Evolutionary conservation across 495 filamentous ascomycete species (phyloP).

Genomic region (Penicillium alfredii): DNA sequence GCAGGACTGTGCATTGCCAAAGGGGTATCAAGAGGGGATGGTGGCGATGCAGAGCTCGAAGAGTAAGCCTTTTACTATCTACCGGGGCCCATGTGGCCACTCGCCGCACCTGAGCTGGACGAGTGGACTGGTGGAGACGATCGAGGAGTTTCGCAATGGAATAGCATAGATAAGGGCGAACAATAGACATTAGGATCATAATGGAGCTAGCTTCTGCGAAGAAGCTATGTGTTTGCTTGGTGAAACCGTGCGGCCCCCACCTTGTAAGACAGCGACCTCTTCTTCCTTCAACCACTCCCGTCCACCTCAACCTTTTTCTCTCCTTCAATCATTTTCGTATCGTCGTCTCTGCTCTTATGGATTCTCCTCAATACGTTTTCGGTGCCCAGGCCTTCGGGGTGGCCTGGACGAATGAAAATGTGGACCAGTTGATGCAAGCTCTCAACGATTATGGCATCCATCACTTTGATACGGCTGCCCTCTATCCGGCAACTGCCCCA

Average conservation of each 20-base stretch:
- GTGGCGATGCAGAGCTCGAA: slow-evolving; percentile 16
- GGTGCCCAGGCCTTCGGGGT: slow-evolving; percentile 11
- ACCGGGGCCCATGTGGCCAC: slow-evolving; percentile 19
- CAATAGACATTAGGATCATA: no score
- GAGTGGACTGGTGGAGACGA: slow-evolving; percentile 11
- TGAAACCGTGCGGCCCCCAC: no score
- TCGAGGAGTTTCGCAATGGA: slow-evolving; percentile 23
- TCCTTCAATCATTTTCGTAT: not conserved
- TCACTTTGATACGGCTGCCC: slow-evolving; percentile 13
- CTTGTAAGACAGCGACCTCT: no score
- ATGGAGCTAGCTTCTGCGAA: no score
- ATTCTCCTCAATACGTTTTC: slow-evolving; percentile 9
- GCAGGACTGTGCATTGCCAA: slow-evolving; percentile 17
- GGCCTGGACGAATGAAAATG: slow-evolving; percentile 9
- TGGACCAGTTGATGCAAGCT: slow-evolving; percentile 2
- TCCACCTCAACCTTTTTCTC: not conserved
- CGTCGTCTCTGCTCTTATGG: no score
- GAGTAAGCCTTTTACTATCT: slow-evolving; percentile 21
- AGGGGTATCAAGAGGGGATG: slow-evolving; percentile 29
- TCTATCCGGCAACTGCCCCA: slow-evolving; percentile 11
- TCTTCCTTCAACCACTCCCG: no score
- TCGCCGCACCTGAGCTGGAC: slow-evolving; percentile 28
- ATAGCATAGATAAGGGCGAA: no score
- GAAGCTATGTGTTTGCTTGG: no score
- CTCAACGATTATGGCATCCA: slow-evolving; percentile 7